Percentiles rank a stretch among this genome's conserved stretches.
phyloP scores from a whole-genome alignment of 768 basidiomycete species.

The Steccherinum ochraceum region DNA sequence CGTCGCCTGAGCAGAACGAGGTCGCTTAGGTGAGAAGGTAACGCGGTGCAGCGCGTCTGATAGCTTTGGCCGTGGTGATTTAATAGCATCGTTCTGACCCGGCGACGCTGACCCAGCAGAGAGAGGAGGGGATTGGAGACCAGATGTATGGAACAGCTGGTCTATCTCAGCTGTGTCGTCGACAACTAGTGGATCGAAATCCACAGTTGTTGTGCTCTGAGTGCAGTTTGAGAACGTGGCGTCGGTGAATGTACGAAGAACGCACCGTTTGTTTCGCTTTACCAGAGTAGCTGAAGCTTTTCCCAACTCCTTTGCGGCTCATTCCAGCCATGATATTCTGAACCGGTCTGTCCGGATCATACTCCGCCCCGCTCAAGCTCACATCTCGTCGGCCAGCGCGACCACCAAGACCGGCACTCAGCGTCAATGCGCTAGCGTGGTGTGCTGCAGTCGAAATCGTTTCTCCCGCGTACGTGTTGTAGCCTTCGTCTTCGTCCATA shows the following conservation, averaged over 20 bases:
- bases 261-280: conserved; percentile 42
- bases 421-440: conserved; percentile 83
- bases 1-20: conserved; percentile 38
- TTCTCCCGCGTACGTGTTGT: conserved; percentile 56
- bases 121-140: conserved; percentile 32
- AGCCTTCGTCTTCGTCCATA: conserved; percentile 60
- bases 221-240: too few relatives aligned
- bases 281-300: conserved; percentile 42
- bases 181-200: conserved; percentile 52
- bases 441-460: conserved; percentile 82
- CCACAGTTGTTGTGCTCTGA: conserved; percentile 29
- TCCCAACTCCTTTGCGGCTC: conserved; percentile 49
- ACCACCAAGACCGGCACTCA: conserved; percentile 73
- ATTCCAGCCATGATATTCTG: conserved; percentile 65
- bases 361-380: conserved; percentile 72
- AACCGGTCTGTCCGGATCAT: conserved; percentile 78
- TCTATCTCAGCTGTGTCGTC: conserved; percentile 61
- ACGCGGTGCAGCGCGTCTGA: conserved; percentile 66
- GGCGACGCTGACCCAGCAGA: conserved; percentile 32
- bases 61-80: conserved; percentile 48
- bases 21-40: conserved; percentile 72
- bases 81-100: conserved; percentile 32
- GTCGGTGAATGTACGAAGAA: too few relatives aligned
- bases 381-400: conserved; percentile 46
- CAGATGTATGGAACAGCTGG: conserved; percentile 43